Percentiles rank a stretch among this genome's conserved stretches.
Evolutionary conservation across 768 basidiomycete genomes (phyloP).

Genomic region (Sutorius australiensis): DNA sequence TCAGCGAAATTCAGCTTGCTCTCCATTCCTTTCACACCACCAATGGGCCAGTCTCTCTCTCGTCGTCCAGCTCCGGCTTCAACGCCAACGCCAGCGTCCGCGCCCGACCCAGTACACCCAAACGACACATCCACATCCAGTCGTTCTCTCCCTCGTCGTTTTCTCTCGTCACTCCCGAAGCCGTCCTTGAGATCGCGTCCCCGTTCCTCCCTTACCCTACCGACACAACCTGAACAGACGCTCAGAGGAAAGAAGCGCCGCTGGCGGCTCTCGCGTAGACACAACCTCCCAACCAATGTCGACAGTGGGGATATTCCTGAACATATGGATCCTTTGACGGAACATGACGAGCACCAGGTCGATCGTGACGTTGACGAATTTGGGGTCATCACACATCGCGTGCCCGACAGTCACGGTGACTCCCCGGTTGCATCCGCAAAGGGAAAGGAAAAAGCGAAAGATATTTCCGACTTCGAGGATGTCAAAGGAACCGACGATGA

Average conservation of each 20-base stretch:
- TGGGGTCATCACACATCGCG: constrained; percentile 24
- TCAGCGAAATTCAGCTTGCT: background rate
- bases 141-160: constrained; percentile 32
- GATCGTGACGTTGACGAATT: constrained; percentile 30
- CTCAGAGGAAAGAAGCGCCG: constrained; percentile 27
- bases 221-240: constrained; percentile 24
- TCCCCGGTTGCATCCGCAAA: constrained; percentile 25
- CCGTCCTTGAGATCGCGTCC: constrained; percentile 18
- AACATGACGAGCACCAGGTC: constrained; percentile 27
- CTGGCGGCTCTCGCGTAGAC: constrained; percentile 25
- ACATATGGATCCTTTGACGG: constrained; percentile 13
- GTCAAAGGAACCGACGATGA: background rate
- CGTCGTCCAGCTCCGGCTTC: constrained; percentile 16
- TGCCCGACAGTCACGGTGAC: constrained; percentile 28
- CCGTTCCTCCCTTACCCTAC: constrained; percentile 15
- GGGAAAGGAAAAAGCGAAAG: constrained; percentile 37
- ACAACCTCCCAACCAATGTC: constrained; percentile 7
- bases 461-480: constrained; percentile 8
- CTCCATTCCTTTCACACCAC: constrained; percentile 2
- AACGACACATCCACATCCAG: background rate
- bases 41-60: constrained; percentile 34
- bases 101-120: constrained; percentile 5
- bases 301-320: constrained; percentile 13
- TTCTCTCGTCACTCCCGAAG: constrained; percentile 32
- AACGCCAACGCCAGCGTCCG: constrained; percentile 6